Evolutionary conservation across 768 basidiomycete species (phyloP).

Genomic region (Pleurotus pulmonarius): DNA sequence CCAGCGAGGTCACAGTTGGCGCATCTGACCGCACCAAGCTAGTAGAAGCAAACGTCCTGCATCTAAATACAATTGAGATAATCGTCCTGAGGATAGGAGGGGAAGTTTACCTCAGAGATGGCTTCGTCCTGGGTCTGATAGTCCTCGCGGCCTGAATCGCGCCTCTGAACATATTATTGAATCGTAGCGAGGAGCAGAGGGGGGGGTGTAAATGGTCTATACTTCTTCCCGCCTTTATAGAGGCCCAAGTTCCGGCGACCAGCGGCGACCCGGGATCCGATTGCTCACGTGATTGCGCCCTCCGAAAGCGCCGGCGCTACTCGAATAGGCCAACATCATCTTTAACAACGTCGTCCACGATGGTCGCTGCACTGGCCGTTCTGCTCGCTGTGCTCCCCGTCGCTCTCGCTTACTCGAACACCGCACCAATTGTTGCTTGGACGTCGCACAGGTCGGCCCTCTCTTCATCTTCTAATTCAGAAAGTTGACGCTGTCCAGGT

Average conservation of each 20-base stretch:
- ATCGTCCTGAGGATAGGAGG: not conserved
- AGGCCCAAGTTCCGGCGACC: no score
- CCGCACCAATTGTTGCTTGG: slow-evolving; percentile 68
- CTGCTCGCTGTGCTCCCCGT: slow-evolving; percentile 42
- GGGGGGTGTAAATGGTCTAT: no score
- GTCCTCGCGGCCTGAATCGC: not conserved
- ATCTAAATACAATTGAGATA: not conserved
- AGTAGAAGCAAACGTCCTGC: slow-evolving; percentile 20
- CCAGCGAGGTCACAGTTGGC: slow-evolving; percentile 55
- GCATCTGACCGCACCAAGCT: slow-evolving; percentile 19
- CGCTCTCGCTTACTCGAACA: slow-evolving; percentile 56
- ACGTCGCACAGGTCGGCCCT: slow-evolving; percentile 55
- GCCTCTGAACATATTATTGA: no score
- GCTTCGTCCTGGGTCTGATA: not conserved
- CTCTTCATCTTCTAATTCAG: not conserved
- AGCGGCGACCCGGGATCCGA: no score
- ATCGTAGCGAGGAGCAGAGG: no score
- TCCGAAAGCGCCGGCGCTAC: no score
- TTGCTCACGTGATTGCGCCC: no score
- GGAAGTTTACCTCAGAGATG: not conserved
- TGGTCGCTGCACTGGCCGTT: slow-evolving; percentile 35
- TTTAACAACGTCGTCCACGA: slow-evolving; percentile 16
- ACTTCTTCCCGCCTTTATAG: no score
- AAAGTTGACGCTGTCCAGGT: slow-evolving; percentile 31
- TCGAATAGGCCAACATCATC: no score